These are phyloP conservation scores for Ajuga chamaepitys DNA, from an alignment of 257 asterid species.

Conservation along the genomic window DNA sequence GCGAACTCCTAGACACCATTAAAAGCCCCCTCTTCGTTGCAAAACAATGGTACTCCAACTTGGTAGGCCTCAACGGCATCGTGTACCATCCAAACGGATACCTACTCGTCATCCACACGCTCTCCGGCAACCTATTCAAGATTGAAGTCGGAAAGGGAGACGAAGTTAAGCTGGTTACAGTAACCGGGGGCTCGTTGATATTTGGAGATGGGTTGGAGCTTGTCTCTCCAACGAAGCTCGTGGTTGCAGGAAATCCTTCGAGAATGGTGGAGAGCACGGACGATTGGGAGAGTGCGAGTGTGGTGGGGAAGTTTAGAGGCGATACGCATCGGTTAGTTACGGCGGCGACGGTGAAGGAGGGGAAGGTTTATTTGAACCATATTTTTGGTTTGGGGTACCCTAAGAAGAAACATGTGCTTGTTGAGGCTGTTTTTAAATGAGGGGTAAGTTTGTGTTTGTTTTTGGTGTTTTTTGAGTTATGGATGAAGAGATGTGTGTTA, in stretches of 20 bases:
- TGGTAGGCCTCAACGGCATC: slow-evolving; percentile 70
- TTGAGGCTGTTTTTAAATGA: slow-evolving; percentile 62
- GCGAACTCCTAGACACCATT: slow-evolving; percentile 43
- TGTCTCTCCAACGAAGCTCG: slow-evolving; percentile 54
- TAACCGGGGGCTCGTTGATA: slow-evolving; percentile 37
- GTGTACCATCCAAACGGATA: slow-evolving; percentile 87
- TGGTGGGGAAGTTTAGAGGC: slow-evolving; percentile 48
- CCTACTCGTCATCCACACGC: slow-evolving; percentile 61
- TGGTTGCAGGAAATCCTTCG: slow-evolving; percentile 72
- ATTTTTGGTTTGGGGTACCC: slow-evolving; percentile 89
- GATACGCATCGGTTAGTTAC: slow-evolving; percentile 60
- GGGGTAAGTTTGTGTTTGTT: too few relatives aligned
- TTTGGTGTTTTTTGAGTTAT: too few relatives aligned
- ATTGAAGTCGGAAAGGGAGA: slow-evolving; percentile 34
- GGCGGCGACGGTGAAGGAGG: slow-evolving; percentile 76
- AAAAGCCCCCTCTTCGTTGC: slow-evolving; percentile 51
- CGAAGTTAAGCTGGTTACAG: slow-evolving; percentile 39
- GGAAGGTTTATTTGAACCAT: slow-evolving; percentile 68
- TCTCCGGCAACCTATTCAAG: slow-evolving; percentile 70
- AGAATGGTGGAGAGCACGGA: slow-evolving; percentile 64
- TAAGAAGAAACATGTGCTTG: slow-evolving; percentile 62
- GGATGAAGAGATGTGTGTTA: too few relatives aligned
- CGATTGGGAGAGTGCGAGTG: slow-evolving; percentile 59
- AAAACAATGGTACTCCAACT: slow-evolving; percentile 53
- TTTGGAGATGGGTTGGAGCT: slow-evolving; percentile 87